Percentiles rank a stretch among this genome's conserved stretches.
These are phyloP conservation scores for Zopfia rhizophila DNA, from an alignment of 2,329 filamentous ascomycete genomes.

Conservation along the genomic window DNA sequence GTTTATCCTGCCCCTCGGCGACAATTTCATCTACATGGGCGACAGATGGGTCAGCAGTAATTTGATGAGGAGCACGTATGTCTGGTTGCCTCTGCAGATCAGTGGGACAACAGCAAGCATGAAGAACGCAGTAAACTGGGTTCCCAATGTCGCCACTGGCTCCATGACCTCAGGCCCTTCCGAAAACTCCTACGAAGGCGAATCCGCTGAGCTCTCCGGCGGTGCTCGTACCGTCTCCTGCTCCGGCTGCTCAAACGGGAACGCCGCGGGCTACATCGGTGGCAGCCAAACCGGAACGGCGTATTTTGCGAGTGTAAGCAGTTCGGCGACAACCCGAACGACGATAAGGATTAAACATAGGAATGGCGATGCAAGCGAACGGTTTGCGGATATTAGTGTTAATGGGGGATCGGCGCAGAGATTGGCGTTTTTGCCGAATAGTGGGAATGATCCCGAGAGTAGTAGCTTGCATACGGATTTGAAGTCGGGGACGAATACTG, in stretches of 20 bases:
- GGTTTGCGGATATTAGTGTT: constrained; percentile 66
- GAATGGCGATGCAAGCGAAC: constrained; percentile 65
- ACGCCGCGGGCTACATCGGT: constrained; percentile 61
- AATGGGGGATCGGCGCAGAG: constrained; percentile 62
- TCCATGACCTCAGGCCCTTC: constrained; percentile 57
- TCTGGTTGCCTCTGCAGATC: constrained; percentile 71
- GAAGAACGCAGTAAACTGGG: constrained; percentile 66
- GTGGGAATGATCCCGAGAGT: constrained; percentile 57
- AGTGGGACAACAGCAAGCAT: constrained; percentile 62
- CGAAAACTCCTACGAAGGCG: constrained; percentile 64
- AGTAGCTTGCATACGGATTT: constrained; percentile 62
- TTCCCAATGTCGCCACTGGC: constrained; percentile 57
- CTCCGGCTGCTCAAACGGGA: constrained; percentile 61
- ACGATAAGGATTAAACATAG: constrained; percentile 66
- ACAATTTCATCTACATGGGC: constrained; percentile 69
- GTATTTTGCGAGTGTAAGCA: constrained; percentile 60
- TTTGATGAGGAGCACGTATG: constrained; percentile 69
- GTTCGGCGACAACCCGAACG: constrained; percentile 56
- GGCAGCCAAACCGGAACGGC: constrained; percentile 61
- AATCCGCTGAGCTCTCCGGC: constrained; percentile 57
- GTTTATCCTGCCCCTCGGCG: constrained; percentile 63
- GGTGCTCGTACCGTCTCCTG: constrained; percentile 62
- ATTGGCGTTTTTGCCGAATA: constrained; percentile 66
- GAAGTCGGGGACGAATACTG: constrained; percentile 60
- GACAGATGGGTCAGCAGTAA: constrained; percentile 73